Evolutionary conservation across 345 rosid genomes (phyloP), one percentile per base, ranked within the genome.

Genomic region (Populus euphratica): DNA sequence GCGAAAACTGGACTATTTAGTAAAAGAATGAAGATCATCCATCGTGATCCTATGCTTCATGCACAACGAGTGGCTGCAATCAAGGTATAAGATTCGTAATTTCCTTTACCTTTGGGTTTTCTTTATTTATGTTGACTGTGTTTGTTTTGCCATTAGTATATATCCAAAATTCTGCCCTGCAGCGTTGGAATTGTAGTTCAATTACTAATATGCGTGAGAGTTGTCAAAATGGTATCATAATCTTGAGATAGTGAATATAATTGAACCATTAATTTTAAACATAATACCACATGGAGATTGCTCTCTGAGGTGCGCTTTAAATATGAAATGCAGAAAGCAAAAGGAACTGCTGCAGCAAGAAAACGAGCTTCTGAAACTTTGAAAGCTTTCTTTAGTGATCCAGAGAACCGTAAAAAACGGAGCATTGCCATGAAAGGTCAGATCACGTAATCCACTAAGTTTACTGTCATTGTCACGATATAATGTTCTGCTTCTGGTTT

Each of bases 51-150:
- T 2, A 87, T 64, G 41, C 98, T 93, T 81, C 95, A 82, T 75
- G 99, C 98, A 13, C 94, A 93, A 77, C 85, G 98, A 79, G 92
- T 91, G 78, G 97, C 98, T 88, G 92, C 98, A 17, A 95, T 95
- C 68, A 93, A 91, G 99, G 99, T 94, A 47, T 73, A 82, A 64
- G 11, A 39, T 44, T 5, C 9, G 20, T 36, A 23, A 71, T 39
- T 38, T 56, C 50, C 43, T 49, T 69, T 20, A 66, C 39, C 36
- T 10, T 70, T 11, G 39, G 52, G 29, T 67, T 29, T 67, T 33
- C 70, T 47, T 47, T 47, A 47, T 47, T 47, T 0, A 3, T 47
- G 50, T 13, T 47, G 18, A 47, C 18, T 0, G 50, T 47, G 50
- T 13, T 2, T 47, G 18, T 47, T 47, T 47, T 47, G 50, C 16